These are phyloP conservation scores for Hypsizygus marmoreus DNA, from an alignment of 768 basidiomycete genomes.

Conservation along the genomic window DNA sequence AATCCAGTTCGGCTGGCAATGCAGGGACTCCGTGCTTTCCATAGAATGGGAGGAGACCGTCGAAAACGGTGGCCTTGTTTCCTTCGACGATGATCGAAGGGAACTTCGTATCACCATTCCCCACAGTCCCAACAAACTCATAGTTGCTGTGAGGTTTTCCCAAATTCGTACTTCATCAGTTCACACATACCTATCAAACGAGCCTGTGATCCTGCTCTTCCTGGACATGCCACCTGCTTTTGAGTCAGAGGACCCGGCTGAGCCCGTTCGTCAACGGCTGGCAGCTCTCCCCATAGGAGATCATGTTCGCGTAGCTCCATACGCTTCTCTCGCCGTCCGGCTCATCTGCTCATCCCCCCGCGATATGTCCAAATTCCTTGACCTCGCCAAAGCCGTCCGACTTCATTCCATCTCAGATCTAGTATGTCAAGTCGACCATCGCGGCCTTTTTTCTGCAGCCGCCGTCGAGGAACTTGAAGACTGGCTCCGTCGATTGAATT, in stretches of 20 bases:
- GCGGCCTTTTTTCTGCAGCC: constrained; percentile 44
- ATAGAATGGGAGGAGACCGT: constrained; percentile 53
- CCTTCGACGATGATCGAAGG: constrained; percentile 44
- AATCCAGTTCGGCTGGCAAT: constrained; percentile 65
- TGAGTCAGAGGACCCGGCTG: constrained; percentile 22
- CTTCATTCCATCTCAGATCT: constrained; percentile 35
- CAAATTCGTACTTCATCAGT: constrained; percentile 43
- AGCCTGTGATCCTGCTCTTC: constrained; percentile 43
- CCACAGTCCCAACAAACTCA: constrained; percentile 22
- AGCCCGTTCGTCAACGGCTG: constrained; percentile 34
- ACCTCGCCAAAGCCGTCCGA: constrained; percentile 39
- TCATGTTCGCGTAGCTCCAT: constrained; percentile 50
- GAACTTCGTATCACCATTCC: constrained; percentile 45
- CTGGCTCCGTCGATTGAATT: constrained; percentile 40
- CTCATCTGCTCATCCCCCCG: constrained; percentile 39
- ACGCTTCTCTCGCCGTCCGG: constrained; percentile 53
- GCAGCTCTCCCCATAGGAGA: constrained; percentile 39
- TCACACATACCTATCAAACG: constrained; percentile 30
- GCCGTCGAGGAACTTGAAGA: constrained; percentile 30
- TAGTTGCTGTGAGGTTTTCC: constrained; percentile 45
- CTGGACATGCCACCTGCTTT: constrained; percentile 44
- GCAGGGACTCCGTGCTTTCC: constrained; percentile 59
- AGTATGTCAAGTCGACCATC: constrained; percentile 40
- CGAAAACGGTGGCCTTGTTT: constrained; percentile 29
- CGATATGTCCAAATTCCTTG: constrained; percentile 40